Base-by-base conservation (phyloP, 768 basidiomycete species). In the Agaricus blazei region DNA sequence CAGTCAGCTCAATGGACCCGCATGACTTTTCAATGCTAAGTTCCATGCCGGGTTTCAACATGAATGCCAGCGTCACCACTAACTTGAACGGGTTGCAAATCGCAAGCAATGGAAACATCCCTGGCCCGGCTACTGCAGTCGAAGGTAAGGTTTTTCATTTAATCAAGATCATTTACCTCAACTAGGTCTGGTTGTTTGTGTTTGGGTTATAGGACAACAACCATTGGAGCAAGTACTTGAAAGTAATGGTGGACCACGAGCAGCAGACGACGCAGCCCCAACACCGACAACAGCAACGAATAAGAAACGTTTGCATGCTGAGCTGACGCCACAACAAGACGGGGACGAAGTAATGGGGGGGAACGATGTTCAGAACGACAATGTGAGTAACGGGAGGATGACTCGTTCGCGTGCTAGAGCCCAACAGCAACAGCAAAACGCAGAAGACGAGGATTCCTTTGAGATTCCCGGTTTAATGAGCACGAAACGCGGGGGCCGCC, bases 221-320 rank as follows among this genome's bases (percentile, higher is more conserved):
- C 78, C 81, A 26, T 74, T 70, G 67, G 82, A 86, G 62, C 82
- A 86, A 79, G 72, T 83, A 12, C 68, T 68, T 45, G 74, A 34
- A 34, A 34, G 11, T 23, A 27, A 9, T 31, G 42, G n/a, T 6
- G 7, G 14, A 26, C 12, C 23, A 19, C 3, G 29, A 41, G 9
- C 51, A 34, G 23, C n/a, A 31, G 57, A 61, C 48, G 51, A 54
- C 12, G 62, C 59, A 49, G 63, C 45, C 26, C 60, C 55, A 41
- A 47, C 51, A 47, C 61, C 42, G 7, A 42, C 60, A 12, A 52
- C 57, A 19, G 41, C 55, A 14, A 51, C 71, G 67, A 57, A 71
- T 66, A 46, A 67, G 65, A 81, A 79, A 63, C 76, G 78, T 41
- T 60, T 73, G 4, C 70, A 69, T 48, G 70, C 71, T 19, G 75